phyloP scores from a whole-genome alignment of 495 filamentous ascomycete species.

The Bombardia bombarda region DNA sequence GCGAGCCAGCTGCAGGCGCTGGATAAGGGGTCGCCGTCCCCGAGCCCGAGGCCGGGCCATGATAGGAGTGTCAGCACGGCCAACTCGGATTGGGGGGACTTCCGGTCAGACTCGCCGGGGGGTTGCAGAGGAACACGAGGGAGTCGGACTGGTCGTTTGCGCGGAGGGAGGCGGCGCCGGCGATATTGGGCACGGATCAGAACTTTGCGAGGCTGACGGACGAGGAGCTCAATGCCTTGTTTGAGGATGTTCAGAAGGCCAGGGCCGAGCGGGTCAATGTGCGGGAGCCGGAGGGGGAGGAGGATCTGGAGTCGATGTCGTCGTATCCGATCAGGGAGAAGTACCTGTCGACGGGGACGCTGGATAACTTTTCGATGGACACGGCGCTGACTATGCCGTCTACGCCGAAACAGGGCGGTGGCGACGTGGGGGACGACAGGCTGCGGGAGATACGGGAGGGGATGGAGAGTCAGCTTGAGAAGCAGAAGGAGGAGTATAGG shows the following conservation, averaged over 20 bases:
- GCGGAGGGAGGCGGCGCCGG: constrained; percentile 81
- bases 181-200: constrained; percentile 85
- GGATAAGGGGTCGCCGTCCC: constrained; percentile 36
- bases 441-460: constrained; percentile 71
- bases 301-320: constrained; percentile 81
- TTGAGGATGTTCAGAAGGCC: constrained; percentile 88
- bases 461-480: constrained; percentile 82
- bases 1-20: constrained; percentile 61
- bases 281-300: constrained; percentile 69
- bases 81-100: constrained; percentile 57
- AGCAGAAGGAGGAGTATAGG: constrained; percentile 76
- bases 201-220: constrained; percentile 83
- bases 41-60: constrained; percentile 63
- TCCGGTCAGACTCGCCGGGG: constrained; percentile 71
- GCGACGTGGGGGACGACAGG: constrained; percentile 65
- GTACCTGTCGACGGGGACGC: constrained; percentile 89
- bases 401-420: constrained; percentile 72
- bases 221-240: constrained; percentile 88
- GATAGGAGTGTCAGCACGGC: constrained; percentile 69
- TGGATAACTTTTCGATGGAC: constrained; percentile 95
- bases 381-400: constrained; percentile 90
- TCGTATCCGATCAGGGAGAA: constrained; percentile 90
- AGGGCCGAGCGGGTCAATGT: constrained; percentile 71
- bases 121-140: constrained; percentile 53
- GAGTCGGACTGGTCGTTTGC: constrained; percentile 97